A percentile compares a stretch with the other conserved stretches of the same genome.
phyloP scores from a whole-genome alignment of 2,329 filamentous ascomycete species.

The Pseudogymnoascus sp. region DNA sequence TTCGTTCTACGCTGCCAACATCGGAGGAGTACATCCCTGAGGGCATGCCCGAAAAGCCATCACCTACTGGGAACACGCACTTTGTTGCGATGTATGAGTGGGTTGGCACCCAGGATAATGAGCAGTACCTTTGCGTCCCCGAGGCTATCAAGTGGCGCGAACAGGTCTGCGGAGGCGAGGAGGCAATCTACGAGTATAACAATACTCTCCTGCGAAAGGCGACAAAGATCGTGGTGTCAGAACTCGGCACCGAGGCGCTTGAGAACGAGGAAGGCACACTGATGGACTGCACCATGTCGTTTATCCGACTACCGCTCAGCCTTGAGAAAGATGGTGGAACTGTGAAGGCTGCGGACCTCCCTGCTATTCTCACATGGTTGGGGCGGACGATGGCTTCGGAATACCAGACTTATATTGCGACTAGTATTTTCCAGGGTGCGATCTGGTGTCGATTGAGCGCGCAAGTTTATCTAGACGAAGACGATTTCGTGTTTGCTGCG shows the following conservation, averaged over 20 bases:
- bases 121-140: constrained; percentile 63
- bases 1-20: constrained; percentile 69
- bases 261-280: constrained; percentile 42
- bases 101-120: constrained; percentile 65
- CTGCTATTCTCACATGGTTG: constrained; percentile 41
- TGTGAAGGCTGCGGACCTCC: constrained; percentile 33
- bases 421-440: constrained; percentile 50
- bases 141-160: constrained; percentile 64
- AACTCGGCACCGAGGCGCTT: constrained; percentile 62
- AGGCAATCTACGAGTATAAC: constrained; percentile 56
- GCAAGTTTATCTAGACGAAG: constrained; percentile 74
- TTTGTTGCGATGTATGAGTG: constrained; percentile 71
- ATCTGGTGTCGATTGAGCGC: constrained; percentile 69
- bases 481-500: constrained; percentile 68
- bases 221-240: constrained; percentile 49
- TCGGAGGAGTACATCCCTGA: constrained; percentile 65
- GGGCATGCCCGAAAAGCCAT: constrained; percentile 16
- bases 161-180: constrained; percentile 65
- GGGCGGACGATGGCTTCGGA: constrained; percentile 43
- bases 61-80: constrained; percentile 37
- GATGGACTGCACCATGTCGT: neutral
- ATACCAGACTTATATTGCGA: constrained; percentile 63
- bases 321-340: constrained; percentile 32
- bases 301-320: constrained; percentile 13
- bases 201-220: constrained; percentile 55